A percentile compares a stretch with the other conserved stretches of the same genome.
Evolutionary conservation across 2,329 filamentous ascomycete genomes (phyloP).

Genomic region (Colletotrichum lentis): DNA sequence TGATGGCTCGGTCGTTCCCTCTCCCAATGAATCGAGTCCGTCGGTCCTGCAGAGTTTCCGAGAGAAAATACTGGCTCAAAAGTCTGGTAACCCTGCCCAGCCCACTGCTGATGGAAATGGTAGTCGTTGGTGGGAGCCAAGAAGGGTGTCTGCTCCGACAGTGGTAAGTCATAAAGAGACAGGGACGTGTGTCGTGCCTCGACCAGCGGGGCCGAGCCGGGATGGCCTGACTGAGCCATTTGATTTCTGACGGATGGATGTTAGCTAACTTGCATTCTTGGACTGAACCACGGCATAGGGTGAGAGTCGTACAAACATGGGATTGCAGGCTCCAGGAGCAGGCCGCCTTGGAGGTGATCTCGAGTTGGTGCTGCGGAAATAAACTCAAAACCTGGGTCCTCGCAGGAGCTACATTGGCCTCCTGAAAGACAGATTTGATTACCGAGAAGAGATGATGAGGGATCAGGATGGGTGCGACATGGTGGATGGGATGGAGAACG

Average conservation of each 20-base stretch:
- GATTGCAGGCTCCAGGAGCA: neutral
- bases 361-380: neutral
- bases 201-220: neutral
- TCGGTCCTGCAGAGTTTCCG: neutral
- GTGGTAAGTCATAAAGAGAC: neutral
- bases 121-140: neutral
- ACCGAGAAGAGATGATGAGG: neutral
- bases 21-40: neutral
- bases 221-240: neutral
- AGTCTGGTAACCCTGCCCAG: neutral
- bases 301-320: neutral
- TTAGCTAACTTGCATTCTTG: neutral
- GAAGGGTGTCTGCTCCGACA: neutral
- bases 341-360: neutral
- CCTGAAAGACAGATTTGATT: neutral
- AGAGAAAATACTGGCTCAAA: neutral
- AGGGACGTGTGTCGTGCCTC: neutral
- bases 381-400: neutral
- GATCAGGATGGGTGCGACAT: neutral
- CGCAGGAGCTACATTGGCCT: neutral
- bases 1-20: neutral
- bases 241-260: neutral
- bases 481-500: neutral
- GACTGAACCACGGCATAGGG: neutral
- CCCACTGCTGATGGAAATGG: slow-evolving; percentile 1